Percentiles rank a stretch among this genome's conserved stretches.
These are phyloP conservation scores for Crithidia fasciculata DNA, from an alignment of 208 protist genomes.

Conservation along the genomic window DNA sequence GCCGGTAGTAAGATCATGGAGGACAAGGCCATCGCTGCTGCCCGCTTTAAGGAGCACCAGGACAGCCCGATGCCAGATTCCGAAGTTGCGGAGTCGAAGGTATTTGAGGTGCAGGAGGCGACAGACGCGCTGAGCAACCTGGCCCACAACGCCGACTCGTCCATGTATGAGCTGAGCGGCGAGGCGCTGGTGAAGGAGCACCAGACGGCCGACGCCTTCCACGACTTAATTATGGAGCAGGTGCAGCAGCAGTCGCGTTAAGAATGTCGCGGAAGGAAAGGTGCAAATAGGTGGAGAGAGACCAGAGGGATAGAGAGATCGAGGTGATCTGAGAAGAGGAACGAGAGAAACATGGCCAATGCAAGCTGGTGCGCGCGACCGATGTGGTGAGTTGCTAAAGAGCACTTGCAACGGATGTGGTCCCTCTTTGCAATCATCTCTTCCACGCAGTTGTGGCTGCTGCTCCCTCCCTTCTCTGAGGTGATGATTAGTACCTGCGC, in stretches of 20 bases:
- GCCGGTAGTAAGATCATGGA: constrained; percentile 54
- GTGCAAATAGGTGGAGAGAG: not conserved
- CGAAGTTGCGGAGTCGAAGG: constrained; percentile 50
- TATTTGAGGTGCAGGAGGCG: constrained; percentile 84
- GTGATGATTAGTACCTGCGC: too few species aligned
- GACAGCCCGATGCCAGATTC: constrained; percentile 27
- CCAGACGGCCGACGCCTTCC: constrained; percentile 40
- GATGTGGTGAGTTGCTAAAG: too few species aligned
- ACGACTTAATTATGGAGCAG: constrained; percentile 44
- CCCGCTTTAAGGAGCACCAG: constrained; percentile 44
- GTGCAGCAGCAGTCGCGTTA: constrained; percentile 33
- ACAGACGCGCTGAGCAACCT: constrained; percentile 88
- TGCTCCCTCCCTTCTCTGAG: too few species aligned
- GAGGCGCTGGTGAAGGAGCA: constrained; percentile 37
- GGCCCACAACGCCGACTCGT: constrained; percentile 58
- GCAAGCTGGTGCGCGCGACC: too few species aligned
- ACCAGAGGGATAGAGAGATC: not conserved
- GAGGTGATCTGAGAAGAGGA: too few species aligned
- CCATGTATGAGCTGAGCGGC: constrained; percentile 36
- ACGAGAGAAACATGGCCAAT: too few species aligned
- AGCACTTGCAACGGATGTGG: too few species aligned
- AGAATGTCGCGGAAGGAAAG: not conserved
- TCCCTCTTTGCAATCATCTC: too few species aligned
- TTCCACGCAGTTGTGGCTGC: too few species aligned
- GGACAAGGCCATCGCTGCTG: constrained; percentile 55